Evolutionary conservation across 768 basidiomycete genomes (phyloP).

Genomic region (Amanita molliuscula): DNA sequence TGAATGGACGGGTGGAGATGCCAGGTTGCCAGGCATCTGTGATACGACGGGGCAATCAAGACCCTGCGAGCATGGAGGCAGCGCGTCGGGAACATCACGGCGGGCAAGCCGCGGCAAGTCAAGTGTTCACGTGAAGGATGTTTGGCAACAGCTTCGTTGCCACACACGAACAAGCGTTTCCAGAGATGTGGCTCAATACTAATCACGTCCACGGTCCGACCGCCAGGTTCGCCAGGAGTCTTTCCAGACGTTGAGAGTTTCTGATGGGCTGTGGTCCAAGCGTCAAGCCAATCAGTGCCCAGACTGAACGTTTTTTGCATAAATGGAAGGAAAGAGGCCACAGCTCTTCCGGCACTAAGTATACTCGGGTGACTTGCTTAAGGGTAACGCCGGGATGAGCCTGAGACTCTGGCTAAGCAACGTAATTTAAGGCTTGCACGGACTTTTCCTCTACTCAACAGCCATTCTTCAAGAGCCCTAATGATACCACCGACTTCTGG

Average conservation of each 20-base stretch:
- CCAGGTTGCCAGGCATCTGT: not conserved
- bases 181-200: not conserved
- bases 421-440: not conserved
- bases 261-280: not conserved
- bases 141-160: not conserved
- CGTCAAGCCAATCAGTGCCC: not conserved
- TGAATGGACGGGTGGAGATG: conserved; percentile 18
- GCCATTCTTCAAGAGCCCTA: not conserved
- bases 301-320: not conserved
- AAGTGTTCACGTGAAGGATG: not conserved
- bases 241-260: not conserved
- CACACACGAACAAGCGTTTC: not conserved
- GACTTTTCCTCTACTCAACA: not conserved
- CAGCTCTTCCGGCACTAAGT: not conserved
- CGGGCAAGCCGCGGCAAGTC: not conserved
- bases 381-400: conserved; percentile 13
- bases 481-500: not conserved
- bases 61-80: not conserved
- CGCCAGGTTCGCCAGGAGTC: not conserved
- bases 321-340: not conserved
- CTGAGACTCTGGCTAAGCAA: conserved; percentile 13
- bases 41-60: not conserved
- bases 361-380: not conserved
- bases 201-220: not conserved
- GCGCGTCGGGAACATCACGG: not conserved